Conservation (phyloP, 805 yeast genomes). For the Candida methanosorbosa region DNA sequence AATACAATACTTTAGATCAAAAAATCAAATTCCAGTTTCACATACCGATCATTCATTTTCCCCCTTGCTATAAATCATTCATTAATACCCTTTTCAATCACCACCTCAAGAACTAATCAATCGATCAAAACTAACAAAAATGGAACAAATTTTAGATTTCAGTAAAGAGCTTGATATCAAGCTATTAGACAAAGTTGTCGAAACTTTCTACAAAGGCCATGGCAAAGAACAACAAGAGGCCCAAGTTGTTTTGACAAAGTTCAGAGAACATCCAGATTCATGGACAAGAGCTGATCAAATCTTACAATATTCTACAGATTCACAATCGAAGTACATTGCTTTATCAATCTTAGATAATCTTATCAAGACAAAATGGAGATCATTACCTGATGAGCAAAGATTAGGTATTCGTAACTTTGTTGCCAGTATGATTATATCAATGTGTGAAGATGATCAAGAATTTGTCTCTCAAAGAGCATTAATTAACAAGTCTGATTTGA, state of each 20-base stretch:
- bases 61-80: too few relatives aligned
- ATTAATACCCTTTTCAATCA: too few relatives aligned
- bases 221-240: constrained; percentile 70
- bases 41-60: too few relatives aligned
- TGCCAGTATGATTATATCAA: constrained; percentile 85
- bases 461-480: constrained; percentile 71
- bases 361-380: constrained; percentile 89
- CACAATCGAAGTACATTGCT: constrained; percentile 91
- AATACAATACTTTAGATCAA: too few relatives aligned
- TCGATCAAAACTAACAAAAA: too few relatives aligned
- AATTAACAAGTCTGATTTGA: constrained; percentile 87
- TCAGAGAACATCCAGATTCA: constrained; percentile 91
- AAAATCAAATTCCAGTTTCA: too few relatives aligned
- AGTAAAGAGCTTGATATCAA: constrained; percentile 72
- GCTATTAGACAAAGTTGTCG: constrained; percentile 76
- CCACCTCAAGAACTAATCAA: too few relatives aligned
- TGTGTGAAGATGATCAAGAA: constrained; percentile 75
- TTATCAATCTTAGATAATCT: constrained; percentile 82
- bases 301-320: constrained; percentile 63
- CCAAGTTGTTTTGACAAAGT: constrained; percentile 61
- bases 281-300: constrained; percentile 94
- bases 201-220: constrained; percentile 71
- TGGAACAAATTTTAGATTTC: constrained; percentile 89
- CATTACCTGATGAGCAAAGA: constrained; percentile 81
- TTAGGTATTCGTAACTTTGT: constrained; percentile 89